Conservation (phyloP, 1,139 yeast species). For the Blastobotrys proliferans region DNA sequence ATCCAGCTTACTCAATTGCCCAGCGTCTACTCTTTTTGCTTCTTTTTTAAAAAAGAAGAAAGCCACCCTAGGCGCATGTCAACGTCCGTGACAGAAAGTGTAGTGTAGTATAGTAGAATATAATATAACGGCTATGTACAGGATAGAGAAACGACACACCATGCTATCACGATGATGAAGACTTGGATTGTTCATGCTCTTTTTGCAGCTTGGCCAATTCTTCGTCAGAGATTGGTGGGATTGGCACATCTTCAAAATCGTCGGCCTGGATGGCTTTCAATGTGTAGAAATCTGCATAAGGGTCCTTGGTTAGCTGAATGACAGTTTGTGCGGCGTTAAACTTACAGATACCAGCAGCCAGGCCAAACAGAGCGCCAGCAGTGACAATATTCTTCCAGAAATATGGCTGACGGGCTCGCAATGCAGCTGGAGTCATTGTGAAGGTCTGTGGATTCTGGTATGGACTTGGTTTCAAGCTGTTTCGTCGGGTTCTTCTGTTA, state of each 20-base stretch:
- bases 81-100: too few species aligned
- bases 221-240: slow-evolving; percentile 82
- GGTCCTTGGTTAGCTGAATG: background rate
- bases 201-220: slow-evolving; percentile 59
- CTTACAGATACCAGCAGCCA: slow-evolving; percentile 64
- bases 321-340: slow-evolving; percentile 5
- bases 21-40: too few species aligned
- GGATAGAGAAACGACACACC: too few species aligned
- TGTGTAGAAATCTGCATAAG: slow-evolving; percentile 48
- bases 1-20: too few species aligned
- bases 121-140: too few species aligned
- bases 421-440: slow-evolving; percentile 90
- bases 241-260: slow-evolving; percentile 85
- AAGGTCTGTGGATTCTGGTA: slow-evolving; percentile 76
- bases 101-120: too few species aligned
- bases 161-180: background rate
- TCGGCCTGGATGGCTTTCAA: slow-evolving; percentile 68
- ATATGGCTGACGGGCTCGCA: slow-evolving; percentile 83
- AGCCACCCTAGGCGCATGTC: too few species aligned
- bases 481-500: background rate
- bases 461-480: slow-evolving; percentile 35
- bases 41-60: too few species aligned
- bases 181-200: slow-evolving; percentile 18
- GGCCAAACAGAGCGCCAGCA: slow-evolving; percentile 52
- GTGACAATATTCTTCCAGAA: slow-evolving; percentile 70